These are phyloP conservation scores for Backusella morwellensis DNA, from an alignment of 192 early-diverging fungal species.

Conservation along the genomic window DNA sequence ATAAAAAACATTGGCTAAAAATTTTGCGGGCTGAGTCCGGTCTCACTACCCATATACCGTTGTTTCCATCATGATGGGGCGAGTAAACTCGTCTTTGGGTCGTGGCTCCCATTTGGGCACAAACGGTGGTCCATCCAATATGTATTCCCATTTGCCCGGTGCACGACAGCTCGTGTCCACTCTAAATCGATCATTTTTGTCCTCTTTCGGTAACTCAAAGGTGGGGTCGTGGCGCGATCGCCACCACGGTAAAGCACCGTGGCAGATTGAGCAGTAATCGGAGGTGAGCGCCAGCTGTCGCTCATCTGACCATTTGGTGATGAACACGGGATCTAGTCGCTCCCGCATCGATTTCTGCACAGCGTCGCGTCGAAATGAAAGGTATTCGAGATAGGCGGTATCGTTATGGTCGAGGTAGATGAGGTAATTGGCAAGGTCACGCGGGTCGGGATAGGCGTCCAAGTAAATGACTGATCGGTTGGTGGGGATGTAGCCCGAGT, in stretches of 20 bases:
- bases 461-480: slow-evolving; percentile 7
- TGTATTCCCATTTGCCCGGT: slow-evolving; percentile 14
- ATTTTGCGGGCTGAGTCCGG: no score
- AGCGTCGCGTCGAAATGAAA: not conserved
- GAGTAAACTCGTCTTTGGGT: slow-evolving; percentile 12
- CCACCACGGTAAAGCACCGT: slow-evolving; percentile 6
- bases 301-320: slow-evolving; percentile 7
- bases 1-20: no score
- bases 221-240: not conserved
- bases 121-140: not conserved
- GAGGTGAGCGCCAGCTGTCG: not conserved
- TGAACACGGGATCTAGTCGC: not conserved
- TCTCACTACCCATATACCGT: no score
- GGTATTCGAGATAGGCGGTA: slow-evolving; percentile 12
- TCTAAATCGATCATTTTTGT: not conserved
- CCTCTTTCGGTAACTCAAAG: not conserved
- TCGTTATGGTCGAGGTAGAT: slow-evolving; percentile 12
- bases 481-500: slow-evolving; percentile 8
- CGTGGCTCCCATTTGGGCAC: not conserved
- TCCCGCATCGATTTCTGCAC: not conserved
- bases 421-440: slow-evolving; percentile 18
- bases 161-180: slow-evolving; percentile 1
- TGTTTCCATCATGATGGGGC: not conserved
- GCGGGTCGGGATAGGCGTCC: slow-evolving; percentile 24
- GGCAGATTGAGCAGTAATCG: slow-evolving; percentile 18